Conservation (phyloP, 768 basidiomycete genomes). For the Chlorophyllum brunneum region DNA sequence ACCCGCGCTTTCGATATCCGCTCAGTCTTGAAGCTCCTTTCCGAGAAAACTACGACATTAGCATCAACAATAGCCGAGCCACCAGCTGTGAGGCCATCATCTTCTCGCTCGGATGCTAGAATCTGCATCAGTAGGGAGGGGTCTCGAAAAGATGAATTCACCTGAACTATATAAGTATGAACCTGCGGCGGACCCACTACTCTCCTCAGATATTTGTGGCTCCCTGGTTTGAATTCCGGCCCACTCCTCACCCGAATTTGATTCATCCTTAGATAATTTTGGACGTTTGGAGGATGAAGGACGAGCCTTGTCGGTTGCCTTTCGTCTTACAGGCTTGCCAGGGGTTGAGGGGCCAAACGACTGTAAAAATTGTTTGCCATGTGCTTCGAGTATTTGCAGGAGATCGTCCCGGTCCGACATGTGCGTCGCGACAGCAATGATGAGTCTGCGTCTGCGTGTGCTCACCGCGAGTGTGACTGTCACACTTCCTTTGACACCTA, state of each 20-base stretch:
- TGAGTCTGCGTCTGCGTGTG: too few species aligned
- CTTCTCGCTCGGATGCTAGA: constrained; percentile 38
- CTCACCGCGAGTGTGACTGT: too few species aligned
- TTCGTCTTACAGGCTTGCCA: constrained; percentile 5
- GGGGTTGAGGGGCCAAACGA: constrained; percentile 33
- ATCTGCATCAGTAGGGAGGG: not conserved
- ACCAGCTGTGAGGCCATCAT: constrained; percentile 40
- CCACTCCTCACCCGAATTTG: constrained; percentile 33
- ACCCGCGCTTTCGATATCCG: constrained; percentile 37
- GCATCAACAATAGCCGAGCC: constrained; percentile 25
- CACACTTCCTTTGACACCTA: not conserved
- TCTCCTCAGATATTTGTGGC: constrained; percentile 18
- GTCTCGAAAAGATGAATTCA: not conserved
- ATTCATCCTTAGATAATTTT: constrained; percentile 15
- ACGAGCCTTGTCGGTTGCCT: not conserved
- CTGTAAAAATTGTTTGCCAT: constrained; percentile 43
- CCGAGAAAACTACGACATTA: constrained; percentile 55
- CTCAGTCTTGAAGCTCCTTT: constrained; percentile 19
- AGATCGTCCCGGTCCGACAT: constrained; percentile 31
- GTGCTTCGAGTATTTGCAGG: constrained; percentile 39
- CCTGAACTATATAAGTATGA: constrained; percentile 9
- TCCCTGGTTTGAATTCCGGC: constrained; percentile 24
- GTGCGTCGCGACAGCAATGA: not conserved
- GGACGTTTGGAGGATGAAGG: constrained; percentile 14
- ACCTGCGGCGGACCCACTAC: constrained; percentile 14